Conservation (phyloP, 2,329 filamentous ascomycete species). For the Calonectria crousiana region DNA sequence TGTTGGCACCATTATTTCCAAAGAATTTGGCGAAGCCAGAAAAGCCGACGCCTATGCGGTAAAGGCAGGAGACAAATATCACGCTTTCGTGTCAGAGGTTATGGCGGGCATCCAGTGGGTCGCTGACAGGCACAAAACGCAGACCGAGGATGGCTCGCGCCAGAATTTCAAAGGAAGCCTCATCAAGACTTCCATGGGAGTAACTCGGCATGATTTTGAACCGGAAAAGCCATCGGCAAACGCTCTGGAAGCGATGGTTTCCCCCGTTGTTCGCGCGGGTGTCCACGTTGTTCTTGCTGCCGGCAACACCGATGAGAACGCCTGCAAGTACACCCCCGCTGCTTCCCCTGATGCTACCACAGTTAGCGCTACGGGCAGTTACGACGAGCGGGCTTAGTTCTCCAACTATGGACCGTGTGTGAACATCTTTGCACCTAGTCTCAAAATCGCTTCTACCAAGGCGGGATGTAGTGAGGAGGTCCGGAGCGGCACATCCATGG, state of each 20-base stretch:
- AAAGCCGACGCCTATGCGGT: background rate
- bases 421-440: background rate
- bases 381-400: background rate
- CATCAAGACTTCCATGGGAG: background rate
- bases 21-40: background rate
- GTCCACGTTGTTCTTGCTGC: background rate
- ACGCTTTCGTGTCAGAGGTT: background rate
- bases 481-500: background rate
- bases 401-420: background rate
- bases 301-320: background rate
- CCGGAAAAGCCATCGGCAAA: no score
- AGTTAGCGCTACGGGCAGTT: background rate
- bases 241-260: no score
- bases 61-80: background rate
- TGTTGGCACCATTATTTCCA: background rate
- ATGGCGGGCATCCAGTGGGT: background rate
- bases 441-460: accelerated
- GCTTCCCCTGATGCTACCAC: background rate
- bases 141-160: background rate
- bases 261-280: background rate
- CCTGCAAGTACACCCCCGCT: background rate
- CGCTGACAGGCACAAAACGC: background rate
- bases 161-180: background rate
- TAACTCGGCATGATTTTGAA: no score
- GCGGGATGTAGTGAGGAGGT: accelerated